Evolutionary conservation across 2,329 filamentous ascomycete species (phyloP), one percentile per base, ranked within the genome.

Genomic region (Aureobasidium sp.): DNA sequence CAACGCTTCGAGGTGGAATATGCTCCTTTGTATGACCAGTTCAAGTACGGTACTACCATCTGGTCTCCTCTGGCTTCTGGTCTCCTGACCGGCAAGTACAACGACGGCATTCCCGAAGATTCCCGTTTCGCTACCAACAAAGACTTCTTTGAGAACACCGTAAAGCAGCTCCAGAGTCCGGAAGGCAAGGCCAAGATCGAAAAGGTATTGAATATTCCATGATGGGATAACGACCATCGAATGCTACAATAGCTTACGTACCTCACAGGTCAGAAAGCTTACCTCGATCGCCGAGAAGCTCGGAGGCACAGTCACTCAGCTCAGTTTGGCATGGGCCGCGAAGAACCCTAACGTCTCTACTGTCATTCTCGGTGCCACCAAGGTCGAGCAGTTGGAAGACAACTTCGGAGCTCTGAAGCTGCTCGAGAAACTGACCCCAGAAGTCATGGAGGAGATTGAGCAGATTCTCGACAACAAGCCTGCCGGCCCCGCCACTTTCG

Each of bases 11-110:
- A 83, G 71, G 74, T 78, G 59, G 80, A 83, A 66, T 83, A 79
- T 63, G 75, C 71, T 22, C 78, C 78, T 16, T 63, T 83, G 14
- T 83, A 73, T 67, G 65, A 78, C 56, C 74, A 80, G 62, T 78
- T 74, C 70, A 67, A 76, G 57, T 79, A 79, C 61, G 79, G 79
- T 41, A 79, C 79, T 35, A 78, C 74, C 47, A 76, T 76, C 64
- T 80, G 76, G 75, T 74, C 69, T 19, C 78, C 79, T 17, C 70
- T 81, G 8, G 77, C 75, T 41, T 76, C 71, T 25, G 80, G 80
- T 54, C 66, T 83, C 34, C 65, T 84, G 51, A 82, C 78, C 6
- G 80, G 80, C 61, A 84, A 83, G 68, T 83, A 84, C 73, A 81
- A 82, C 66, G 73, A 81, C 57, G 79, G 79, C 51, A 79, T 83